Evolutionary conservation across 1,284 basidiomycete species (phyloP).

Genomic region (Ustilago sp.): DNA sequence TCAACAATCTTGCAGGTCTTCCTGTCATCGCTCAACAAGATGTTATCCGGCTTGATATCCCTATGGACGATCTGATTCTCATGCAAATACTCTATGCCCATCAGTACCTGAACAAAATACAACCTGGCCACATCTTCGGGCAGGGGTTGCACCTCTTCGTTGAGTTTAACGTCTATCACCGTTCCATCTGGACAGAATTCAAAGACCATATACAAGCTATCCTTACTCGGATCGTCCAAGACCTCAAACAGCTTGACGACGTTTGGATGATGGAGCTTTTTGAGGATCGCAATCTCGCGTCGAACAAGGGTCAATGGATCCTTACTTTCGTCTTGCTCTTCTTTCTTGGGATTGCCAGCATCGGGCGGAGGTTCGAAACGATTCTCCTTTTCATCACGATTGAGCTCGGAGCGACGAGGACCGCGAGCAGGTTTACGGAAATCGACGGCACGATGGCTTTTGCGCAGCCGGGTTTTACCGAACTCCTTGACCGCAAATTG

Average conservation of each 20-base stretch:
- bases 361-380: constrained; percentile 17
- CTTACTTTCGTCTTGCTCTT: constrained; percentile 27
- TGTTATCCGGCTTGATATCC: constrained; percentile 74
- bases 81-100: constrained; percentile 74
- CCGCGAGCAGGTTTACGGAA: constrained; percentile 29
- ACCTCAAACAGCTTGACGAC: constrained; percentile 74
- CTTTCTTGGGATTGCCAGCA: neutral
- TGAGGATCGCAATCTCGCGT: constrained; percentile 64
- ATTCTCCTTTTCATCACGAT: constrained; percentile 11
- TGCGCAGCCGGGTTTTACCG: constrained; percentile 64
- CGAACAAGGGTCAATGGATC: constrained; percentile 65
- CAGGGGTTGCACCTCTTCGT: constrained; percentile 59
- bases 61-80: constrained; percentile 73
- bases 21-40: constrained; percentile 72
- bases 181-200: constrained; percentile 71
- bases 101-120: constrained; percentile 74
- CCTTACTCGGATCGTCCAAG: constrained; percentile 73
- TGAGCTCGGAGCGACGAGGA: neutral
- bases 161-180: constrained; percentile 71
- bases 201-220: constrained; percentile 73
- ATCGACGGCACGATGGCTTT: constrained; percentile 46
- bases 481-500: constrained; percentile 66
- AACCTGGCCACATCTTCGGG: constrained; percentile 69
- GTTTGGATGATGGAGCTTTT: constrained; percentile 69
- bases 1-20: constrained; percentile 74